phyloP scores from a whole-genome alignment of 1,284 basidiomycete species.

The Phellinidium pouzarii region DNA sequence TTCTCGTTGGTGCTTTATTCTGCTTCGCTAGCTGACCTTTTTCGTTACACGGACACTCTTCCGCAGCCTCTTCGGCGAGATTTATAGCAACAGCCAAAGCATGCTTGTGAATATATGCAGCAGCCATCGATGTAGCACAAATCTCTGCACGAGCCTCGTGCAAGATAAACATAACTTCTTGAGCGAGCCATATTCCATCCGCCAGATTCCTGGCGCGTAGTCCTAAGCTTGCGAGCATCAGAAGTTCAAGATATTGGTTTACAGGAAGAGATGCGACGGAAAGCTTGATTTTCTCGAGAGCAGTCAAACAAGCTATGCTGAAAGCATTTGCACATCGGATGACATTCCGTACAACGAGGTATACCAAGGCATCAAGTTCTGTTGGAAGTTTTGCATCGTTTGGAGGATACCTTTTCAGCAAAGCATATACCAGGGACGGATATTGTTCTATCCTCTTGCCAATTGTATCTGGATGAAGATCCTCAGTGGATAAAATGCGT shows the following conservation, averaged over 20 bases:
- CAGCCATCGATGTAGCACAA: constrained; percentile 23
- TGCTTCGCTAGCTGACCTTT: constrained; percentile 31
- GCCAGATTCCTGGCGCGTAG: constrained; percentile 38
- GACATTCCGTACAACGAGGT: constrained; percentile 38
- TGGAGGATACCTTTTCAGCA: constrained; percentile 43
- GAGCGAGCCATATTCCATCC: constrained; percentile 30
- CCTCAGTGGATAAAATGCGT: constrained; percentile 27
- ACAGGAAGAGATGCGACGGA: constrained; percentile 37
- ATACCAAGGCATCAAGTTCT: constrained; percentile 28
- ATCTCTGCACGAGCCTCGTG: constrained; percentile 38
- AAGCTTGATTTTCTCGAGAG: constrained; percentile 44
- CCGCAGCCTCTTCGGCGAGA: constrained; percentile 55
- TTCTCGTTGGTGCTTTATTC: constrained; percentile 37
- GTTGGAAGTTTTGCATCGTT: constrained; percentile 26
- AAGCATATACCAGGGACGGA: constrained; percentile 46
- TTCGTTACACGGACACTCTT: constrained; percentile 58
- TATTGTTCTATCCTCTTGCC: constrained; percentile 38
- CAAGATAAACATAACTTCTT: constrained; percentile 52
- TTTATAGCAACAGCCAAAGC: constrained; percentile 51
- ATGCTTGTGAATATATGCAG: constrained; percentile 45
- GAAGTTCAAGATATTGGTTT: constrained; percentile 41
- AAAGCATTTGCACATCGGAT: constrained; percentile 47
- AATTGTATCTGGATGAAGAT: constrained; percentile 30
- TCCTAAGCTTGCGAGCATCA: constrained; percentile 43
- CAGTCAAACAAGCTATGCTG: constrained; percentile 47